phyloP scores from a whole-genome alignment of 345 rosid species.

The Corchorus capsularis region DNA sequence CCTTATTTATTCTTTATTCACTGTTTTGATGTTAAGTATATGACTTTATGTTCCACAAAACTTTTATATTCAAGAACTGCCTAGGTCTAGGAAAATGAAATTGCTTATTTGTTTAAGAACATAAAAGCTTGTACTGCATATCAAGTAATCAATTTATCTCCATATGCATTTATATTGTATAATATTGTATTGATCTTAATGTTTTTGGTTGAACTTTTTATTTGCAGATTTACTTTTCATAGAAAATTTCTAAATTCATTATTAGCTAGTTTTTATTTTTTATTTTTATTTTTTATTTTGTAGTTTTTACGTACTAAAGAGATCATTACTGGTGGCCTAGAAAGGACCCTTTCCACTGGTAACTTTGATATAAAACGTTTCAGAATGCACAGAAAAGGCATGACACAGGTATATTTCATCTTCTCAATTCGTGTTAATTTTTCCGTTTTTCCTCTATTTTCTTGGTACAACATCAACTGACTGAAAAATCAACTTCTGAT shows the following conservation, averaged over 20 bases:
- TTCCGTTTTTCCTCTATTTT: conserved; percentile 19
- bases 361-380: conserved; percentile 91
- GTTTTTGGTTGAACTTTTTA: not conserved
- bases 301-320: conserved; percentile 49
- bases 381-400: conserved; percentile 95
- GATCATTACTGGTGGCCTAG: conserved; percentile 58
- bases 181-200: not conserved
- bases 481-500: conserved; percentile 24
- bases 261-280: not conserved
- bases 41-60: not conserved
- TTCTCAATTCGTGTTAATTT: not conserved
- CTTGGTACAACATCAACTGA: conserved; percentile 22
- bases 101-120: not conserved
- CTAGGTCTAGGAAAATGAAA: not conserved
- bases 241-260: conserved; percentile 9
- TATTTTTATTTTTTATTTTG: conserved; percentile 11
- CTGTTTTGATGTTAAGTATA: not conserved
- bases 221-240: not conserved
- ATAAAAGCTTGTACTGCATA: not conserved
- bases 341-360: conserved; percentile 91
- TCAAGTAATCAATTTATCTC: not conserved
- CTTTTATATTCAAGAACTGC: not conserved
- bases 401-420: conserved; percentile 70
- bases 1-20: conserved; percentile 1
- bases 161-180: conserved; percentile 1